Conservation (phyloP, 768 basidiomycete genomes). For the Dendrothele bispora region DNA sequence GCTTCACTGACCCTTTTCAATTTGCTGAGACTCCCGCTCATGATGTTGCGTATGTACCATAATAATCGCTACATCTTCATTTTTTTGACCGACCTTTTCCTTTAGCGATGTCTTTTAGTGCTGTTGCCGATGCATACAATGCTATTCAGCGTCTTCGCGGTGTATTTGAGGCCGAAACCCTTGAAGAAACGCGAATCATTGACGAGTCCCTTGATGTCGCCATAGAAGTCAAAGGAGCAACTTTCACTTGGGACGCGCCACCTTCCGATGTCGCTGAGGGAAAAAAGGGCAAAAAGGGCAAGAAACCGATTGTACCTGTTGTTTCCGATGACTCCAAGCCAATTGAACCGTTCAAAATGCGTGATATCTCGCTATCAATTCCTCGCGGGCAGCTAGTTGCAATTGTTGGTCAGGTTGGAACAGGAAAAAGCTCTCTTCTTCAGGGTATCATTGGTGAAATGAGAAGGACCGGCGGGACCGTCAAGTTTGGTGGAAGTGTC, state of each 20-base stretch:
- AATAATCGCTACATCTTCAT: background rate
- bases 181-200: slow-evolving; percentile 55
- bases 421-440: slow-evolving; percentile 67
- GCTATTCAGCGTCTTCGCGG: slow-evolving; percentile 74
- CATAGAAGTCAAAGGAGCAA: slow-evolving; percentile 62
- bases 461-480: slow-evolving; percentile 63
- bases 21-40: slow-evolving; percentile 76
- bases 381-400: slow-evolving; percentile 80
- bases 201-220: slow-evolving; percentile 62
- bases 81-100: slow-evolving; percentile 3
- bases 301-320: slow-evolving; percentile 13
- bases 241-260: slow-evolving; percentile 87
- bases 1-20: slow-evolving; percentile 85
- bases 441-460: slow-evolving; percentile 84
- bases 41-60: slow-evolving; percentile 53
- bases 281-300: slow-evolving; percentile 32
- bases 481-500: slow-evolving; percentile 73
- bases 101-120: slow-evolving; percentile 64
- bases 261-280: slow-evolving; percentile 47
- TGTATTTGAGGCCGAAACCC: slow-evolving; percentile 83
- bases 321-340: slow-evolving; percentile 26
- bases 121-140: slow-evolving; percentile 84
- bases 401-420: slow-evolving; percentile 81
- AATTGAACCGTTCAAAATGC: slow-evolving; percentile 58
- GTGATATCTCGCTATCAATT: slow-evolving; percentile 63